Percentiles rank a stretch among this genome's conserved stretches.
These are phyloP conservation scores for Talaromyces sp. DNA, from an alignment of 2,329 filamentous ascomycete genomes.

Conservation along the genomic window DNA sequence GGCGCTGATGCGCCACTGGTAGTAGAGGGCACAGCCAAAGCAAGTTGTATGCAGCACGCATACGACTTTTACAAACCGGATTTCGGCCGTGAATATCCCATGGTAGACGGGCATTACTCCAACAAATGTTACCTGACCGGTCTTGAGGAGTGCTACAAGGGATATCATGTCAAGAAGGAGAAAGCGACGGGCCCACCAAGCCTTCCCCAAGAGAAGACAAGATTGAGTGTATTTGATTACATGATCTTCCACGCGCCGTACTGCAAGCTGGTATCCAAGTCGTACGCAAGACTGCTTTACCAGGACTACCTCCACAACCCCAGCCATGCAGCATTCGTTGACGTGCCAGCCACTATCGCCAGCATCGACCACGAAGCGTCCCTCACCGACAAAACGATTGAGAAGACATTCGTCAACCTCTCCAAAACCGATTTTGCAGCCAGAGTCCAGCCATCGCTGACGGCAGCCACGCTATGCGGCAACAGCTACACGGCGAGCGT, in stretches of 20 bases:
- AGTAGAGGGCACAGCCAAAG: conserved; percentile 70
- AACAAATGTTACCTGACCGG: conserved; percentile 75
- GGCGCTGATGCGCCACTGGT: conserved; percentile 72
- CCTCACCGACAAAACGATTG: conserved; percentile 70
- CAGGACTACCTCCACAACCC: conserved; percentile 74
- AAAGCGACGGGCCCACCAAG: conserved; percentile 45
- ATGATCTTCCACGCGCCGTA: conserved; percentile 76
- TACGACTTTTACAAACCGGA: conserved; percentile 92
- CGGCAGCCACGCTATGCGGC: conserved; percentile 69
- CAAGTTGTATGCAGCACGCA: conserved; percentile 73
- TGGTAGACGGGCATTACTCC: conserved; percentile 78
- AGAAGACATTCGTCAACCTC: conserved; percentile 79
- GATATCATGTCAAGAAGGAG: conserved; percentile 70
- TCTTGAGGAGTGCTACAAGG: conserved; percentile 73
- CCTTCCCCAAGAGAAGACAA: conserved; percentile 48
- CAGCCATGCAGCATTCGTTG: conserved; percentile 60
- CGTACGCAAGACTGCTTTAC: conserved; percentile 75
- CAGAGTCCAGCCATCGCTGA: conserved; percentile 65
- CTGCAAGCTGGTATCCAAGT: conserved; percentile 82
- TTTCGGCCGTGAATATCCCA: conserved; percentile 78
- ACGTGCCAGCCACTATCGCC: conserved; percentile 68
- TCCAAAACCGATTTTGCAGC: conserved; percentile 80
- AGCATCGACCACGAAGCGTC: conserved; percentile 75
- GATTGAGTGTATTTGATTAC: conserved; percentile 76
- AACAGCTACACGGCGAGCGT: conserved; percentile 60